Percentiles rank a stretch among this genome's conserved stretches.
Conservation (phyloP, 306 rosid genomes). For the Rosa persica region DNA sequence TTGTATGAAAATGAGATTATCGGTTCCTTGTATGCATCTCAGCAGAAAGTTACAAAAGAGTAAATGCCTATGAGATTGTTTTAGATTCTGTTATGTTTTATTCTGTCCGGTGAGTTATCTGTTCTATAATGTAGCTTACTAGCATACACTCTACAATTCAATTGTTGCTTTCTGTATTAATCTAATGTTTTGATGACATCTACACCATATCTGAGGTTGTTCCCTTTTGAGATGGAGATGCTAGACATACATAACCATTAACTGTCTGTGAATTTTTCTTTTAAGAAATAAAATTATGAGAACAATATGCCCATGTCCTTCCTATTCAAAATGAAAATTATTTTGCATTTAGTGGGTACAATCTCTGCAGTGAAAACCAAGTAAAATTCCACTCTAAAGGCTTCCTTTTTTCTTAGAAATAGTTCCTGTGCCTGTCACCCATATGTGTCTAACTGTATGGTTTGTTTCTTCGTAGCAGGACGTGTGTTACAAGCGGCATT, state of each 20-base stretch:
- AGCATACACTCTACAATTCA: not conserved
- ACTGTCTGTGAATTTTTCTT: not conserved
- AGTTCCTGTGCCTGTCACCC: not conserved
- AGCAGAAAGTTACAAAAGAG: not conserved
- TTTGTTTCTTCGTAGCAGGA: slow-evolving; percentile 49
- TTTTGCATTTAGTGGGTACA: not conserved
- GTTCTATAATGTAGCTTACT: not conserved
- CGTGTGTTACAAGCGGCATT: slow-evolving; percentile 80
- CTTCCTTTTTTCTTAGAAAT: not conserved
- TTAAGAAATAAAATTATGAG: not conserved
- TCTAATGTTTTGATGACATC: not conserved
- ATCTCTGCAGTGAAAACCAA: not conserved
- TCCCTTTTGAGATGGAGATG: not conserved
- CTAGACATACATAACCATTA: not conserved
- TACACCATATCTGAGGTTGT: not conserved
- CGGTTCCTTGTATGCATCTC: not conserved
- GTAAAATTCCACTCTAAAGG: not conserved
- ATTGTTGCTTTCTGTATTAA: too few species aligned
- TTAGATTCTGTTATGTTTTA: not conserved
- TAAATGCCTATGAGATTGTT: not conserved
- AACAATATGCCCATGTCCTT: not conserved
- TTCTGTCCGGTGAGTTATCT: not conserved
- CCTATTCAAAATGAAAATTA: not conserved
- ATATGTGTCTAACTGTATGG: slow-evolving; percentile 23
- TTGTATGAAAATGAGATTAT: not conserved